Evolutionary conservation across 129 eudicot species (phyloP).

Genomic region (Ambrosia artemisiifolia): DNA sequence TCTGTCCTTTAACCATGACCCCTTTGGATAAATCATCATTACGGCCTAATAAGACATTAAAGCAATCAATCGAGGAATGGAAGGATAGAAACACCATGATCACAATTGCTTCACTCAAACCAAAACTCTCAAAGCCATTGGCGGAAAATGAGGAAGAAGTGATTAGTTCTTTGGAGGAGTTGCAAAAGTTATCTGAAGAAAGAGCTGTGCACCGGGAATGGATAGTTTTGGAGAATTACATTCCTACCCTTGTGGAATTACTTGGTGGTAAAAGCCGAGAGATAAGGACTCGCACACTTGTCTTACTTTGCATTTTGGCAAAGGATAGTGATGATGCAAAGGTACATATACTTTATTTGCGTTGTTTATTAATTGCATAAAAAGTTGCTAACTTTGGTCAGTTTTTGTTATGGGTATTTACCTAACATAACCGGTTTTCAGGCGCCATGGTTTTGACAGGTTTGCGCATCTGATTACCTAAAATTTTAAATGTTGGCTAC

Average conservation of each 20-base stretch:
- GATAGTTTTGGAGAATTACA: slow-evolving; percentile 59
- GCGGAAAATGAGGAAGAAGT: slow-evolving; percentile 46
- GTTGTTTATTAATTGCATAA: background rate
- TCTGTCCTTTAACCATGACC: slow-evolving; percentile 48
- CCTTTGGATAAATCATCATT: slow-evolving; percentile 39
- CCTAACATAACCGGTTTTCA: background rate
- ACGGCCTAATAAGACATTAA: slow-evolving; percentile 64
- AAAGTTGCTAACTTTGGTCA: background rate
- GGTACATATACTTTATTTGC: slow-evolving; percentile 34
- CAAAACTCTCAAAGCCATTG: slow-evolving; percentile 39
- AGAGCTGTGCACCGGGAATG: slow-evolving; percentile 64
- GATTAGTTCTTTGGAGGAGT: slow-evolving; percentile 36
- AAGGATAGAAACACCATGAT: slow-evolving; percentile 69
- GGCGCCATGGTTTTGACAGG: background rate
- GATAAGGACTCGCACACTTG: slow-evolving; percentile 48
- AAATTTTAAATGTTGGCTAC: background rate
- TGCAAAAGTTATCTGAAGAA: slow-evolving; percentile 50
- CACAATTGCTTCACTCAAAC: slow-evolving; percentile 44
- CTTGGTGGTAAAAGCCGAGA: slow-evolving; percentile 53
- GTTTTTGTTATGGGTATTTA: background rate
- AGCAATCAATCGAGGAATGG: slow-evolving; percentile 79
- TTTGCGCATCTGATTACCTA: background rate
- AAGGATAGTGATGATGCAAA: slow-evolving; percentile 60
- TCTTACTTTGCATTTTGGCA: slow-evolving; percentile 43
- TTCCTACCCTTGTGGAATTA: slow-evolving; percentile 51